Evolutionary conservation across 2,329 filamentous ascomycete species (phyloP), one percentile per base, ranked within the genome.

Genomic region (Ophiosphaerella herpotricha): DNA sequence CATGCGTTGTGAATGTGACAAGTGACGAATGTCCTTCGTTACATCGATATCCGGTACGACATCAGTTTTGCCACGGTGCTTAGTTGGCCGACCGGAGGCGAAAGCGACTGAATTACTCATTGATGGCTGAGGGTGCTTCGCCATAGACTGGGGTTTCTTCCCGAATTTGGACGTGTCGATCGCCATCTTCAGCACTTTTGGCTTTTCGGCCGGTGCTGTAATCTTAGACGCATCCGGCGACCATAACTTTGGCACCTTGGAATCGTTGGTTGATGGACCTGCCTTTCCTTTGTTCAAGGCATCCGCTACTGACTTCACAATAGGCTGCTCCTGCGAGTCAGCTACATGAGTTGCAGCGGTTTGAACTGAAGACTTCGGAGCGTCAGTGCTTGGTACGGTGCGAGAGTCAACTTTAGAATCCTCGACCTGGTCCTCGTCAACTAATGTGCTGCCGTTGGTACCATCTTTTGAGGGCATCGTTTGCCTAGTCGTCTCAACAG

Each of bases 81-180:
- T 48, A 2, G 26, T 7, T 0, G 46, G 38, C 2, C 23, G 33
- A 3, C 39, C 29, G 3, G n/a, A 24, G 1, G 35, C 13, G 2
- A 32, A 13, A 2, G 26, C 11, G n/a, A 23, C 3, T 16, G 24
- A 5, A 6, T 4, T 44, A 3, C 14, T n/a, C n/a, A 12, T 26
- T 40, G 39, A 32, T 12, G 31, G 9, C n/a, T 39, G 29, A 12
- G n/a, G 5, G 13, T 6, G 12, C 26, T 47, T 52, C 1, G 24
- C n/a, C 8, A 35, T 38, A 6, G 49, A 3, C 1, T 32, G 12
- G 1, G 47, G 32, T 43, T 64, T 60, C 50, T 62, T 64, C 4
- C 52, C 50, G 11, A 52, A 64, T 36, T 62, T 65, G 1, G 58
- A 57, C 16, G 58, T 41, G 29, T 67, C 61, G 2, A 67, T 54